A percentile compares a stretch with the other conserved stretches of the same genome.
Conservation (phyloP, 805 yeast species). For the Yarrowia alimentaria region DNA sequence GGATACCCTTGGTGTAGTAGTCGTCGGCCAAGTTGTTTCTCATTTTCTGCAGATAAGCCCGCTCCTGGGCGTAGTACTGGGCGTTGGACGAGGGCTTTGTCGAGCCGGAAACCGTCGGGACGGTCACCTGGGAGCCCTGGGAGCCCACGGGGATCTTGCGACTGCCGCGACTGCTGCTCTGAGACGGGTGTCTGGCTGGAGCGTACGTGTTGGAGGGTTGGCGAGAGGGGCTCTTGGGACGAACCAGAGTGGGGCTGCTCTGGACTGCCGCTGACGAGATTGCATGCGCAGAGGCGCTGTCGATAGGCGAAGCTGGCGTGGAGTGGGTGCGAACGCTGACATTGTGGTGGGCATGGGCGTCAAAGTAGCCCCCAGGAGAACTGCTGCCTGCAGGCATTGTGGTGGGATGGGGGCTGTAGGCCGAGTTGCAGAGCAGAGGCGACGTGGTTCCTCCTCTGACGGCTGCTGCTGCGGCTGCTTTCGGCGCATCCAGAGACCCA, state of each 20-base stretch:
- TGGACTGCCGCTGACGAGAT: not conserved
- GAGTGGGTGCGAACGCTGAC: constrained; percentile 8
- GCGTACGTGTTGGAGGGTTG: constrained; percentile 36
- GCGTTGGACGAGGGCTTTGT: constrained; percentile 36
- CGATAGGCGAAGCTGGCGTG: constrained; percentile 14
- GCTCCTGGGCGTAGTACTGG: constrained; percentile 61
- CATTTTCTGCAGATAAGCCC: constrained; percentile 60
- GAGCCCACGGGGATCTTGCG: too few species aligned
- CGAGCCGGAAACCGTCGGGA: constrained; percentile 20
- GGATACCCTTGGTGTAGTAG: constrained; percentile 66
- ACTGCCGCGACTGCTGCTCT: constrained; percentile 2
- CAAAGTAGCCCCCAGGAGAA: constrained; percentile 16
- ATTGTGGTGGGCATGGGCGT: not conserved
- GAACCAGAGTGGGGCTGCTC: not conserved
- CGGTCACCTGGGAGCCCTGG: constrained; percentile 28
- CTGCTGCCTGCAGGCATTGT: too few species aligned
- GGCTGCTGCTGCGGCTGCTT: not conserved
- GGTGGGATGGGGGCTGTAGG: not conserved
- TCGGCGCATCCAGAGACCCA: constrained; percentile 12
- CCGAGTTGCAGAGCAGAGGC: constrained; percentile 15
- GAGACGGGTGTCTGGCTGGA: constrained; percentile 33
- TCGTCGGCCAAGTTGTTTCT: constrained; percentile 64
- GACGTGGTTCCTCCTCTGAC: constrained; percentile 3
- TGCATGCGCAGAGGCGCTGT: not conserved
- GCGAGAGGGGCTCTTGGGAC: constrained; percentile 33